phyloP scores from a whole-genome alignment of 2,329 filamentous ascomycete genomes.

The Aaosphaeria arxii region DNA sequence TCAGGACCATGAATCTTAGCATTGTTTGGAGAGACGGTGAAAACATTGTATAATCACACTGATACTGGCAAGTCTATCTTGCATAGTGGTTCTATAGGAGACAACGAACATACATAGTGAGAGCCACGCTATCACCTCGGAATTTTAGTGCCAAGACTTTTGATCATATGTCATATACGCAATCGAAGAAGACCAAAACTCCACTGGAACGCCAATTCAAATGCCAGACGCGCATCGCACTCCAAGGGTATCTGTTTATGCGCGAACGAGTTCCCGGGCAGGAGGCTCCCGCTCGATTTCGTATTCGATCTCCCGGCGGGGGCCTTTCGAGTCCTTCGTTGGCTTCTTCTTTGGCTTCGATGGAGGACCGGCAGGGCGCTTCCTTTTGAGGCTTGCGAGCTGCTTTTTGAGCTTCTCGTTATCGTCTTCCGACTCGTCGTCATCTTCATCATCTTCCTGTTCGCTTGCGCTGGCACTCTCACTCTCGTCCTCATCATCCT shows the following conservation, averaged over 20 bases:
- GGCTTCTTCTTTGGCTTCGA: slow-evolving; percentile 59
- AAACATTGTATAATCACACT: no score
- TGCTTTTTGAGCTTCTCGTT: slow-evolving; percentile 56
- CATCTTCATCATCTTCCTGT: slow-evolving; percentile 49
- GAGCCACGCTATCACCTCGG: no score
- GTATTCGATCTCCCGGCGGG: slow-evolving; percentile 73
- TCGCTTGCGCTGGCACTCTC: slow-evolving; percentile 57
- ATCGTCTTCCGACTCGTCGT: slow-evolving; percentile 51
- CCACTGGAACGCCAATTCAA: no score
- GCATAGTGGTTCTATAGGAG: no score
- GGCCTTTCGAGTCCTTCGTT: slow-evolving; percentile 45
- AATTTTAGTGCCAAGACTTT: no score
- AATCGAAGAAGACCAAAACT: no score
- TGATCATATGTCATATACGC: no score
- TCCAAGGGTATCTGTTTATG: slow-evolving; percentile 15
- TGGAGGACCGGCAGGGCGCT: slow-evolving; percentile 49
- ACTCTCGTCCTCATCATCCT: slow-evolving; percentile 50
- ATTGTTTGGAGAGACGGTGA: no score
- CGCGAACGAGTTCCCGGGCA: slow-evolving; percentile 29
- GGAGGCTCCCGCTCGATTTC: slow-evolving; percentile 65
- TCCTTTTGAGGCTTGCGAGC: slow-evolving; percentile 55
- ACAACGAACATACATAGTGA: no score
- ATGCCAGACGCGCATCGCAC: no score
- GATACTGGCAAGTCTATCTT: no score
- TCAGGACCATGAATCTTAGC: no score